A percentile compares a stretch with the other conserved stretches of the same genome.
Conservation (phyloP, 1,284 basidiomycete species). For the Ceratobasidium papillatum region DNA sequence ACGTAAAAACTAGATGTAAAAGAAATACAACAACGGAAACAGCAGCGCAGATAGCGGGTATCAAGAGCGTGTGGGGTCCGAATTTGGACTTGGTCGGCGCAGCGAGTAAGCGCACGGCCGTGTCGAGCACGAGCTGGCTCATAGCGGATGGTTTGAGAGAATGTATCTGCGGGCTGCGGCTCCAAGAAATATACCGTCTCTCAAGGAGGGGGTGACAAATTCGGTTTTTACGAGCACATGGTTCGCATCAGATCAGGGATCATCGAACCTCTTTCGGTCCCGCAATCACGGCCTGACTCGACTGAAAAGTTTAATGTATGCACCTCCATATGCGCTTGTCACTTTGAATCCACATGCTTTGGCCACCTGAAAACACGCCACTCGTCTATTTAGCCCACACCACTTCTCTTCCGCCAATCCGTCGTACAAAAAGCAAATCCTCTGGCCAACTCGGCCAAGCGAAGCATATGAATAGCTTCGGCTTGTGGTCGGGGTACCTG, state of each 20-base stretch:
- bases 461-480: background rate
- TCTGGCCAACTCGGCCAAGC: background rate
- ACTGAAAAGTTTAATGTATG: background rate
- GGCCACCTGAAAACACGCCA: background rate
- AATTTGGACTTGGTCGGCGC: constrained; percentile 30
- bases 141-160: background rate
- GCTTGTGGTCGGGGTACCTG: background rate
- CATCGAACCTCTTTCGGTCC: constrained; percentile 4
- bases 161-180: background rate
- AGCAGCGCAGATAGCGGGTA: constrained; percentile 11
- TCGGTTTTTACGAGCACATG: constrained; percentile 21
- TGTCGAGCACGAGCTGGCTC: constrained; percentile 35
- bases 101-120: constrained; percentile 12
- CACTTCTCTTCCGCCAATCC: background rate
- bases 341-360: too few species aligned
- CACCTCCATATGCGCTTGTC: too few species aligned
- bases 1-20: constrained; percentile 12
- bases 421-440: background rate
- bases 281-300: constrained; percentile 8
- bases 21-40: constrained; percentile 10
- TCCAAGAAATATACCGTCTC: background rate
- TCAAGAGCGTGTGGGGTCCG: constrained; percentile 9
- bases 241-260: constrained; percentile 32
- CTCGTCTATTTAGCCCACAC: background rate
- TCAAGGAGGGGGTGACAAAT: constrained; percentile 11